Evolutionary conservation across 2,329 filamentous ascomycete genomes (phyloP), one percentile per base, ranked within the genome.

Genomic region (Ustulina deusta): DNA sequence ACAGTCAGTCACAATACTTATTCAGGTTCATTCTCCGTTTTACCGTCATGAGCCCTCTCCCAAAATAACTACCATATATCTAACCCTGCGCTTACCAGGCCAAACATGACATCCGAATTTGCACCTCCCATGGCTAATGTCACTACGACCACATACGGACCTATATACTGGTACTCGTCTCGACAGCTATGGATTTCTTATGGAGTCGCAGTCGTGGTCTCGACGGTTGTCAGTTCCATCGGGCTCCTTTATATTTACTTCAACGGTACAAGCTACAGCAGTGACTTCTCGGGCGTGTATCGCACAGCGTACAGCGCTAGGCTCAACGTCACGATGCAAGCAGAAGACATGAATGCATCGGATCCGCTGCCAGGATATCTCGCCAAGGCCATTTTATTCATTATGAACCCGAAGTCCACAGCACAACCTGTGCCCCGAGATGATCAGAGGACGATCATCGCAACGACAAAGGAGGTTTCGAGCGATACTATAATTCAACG

Each of bases 311-410:
- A 63, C 15, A 10, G 25, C 25, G 6, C 60, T 22, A 42, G 2
- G 2, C 40, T 56, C 2, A 15, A 20, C 27, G 22, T 56, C n/a
- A 25, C 5, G 1, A 63, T 63, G 17, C 60, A 46, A 25, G 15
- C 11, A 13, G 38, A 63, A 48, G 60, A 63, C 27, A 48, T 48
- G 49, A 48, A 56, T 3, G 60, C 22, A 38, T 36, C 38, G 6
- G 40, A 48, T 25, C 60, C 60, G n/a, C n/a, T 56, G 29, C 60
- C 60, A n/a, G 38, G 29, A 22, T 55, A 63, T 20, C 40, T 63
- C 46, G 25, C 46, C 25, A 49, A 49, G 5, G 46, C 46, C 25
- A 5, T 13, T 17, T 7, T 49, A n/a, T 29, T 2, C 25, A 29
- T 49, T 20, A 29, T 15, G 5, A 49, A 17, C 25, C 20, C 44